A percentile compares a stretch with the other conserved stretches of the same genome.
Evolutionary conservation across 2,329 filamentous ascomycete genomes (phyloP).

Genomic region (Phialophora chinensis): DNA sequence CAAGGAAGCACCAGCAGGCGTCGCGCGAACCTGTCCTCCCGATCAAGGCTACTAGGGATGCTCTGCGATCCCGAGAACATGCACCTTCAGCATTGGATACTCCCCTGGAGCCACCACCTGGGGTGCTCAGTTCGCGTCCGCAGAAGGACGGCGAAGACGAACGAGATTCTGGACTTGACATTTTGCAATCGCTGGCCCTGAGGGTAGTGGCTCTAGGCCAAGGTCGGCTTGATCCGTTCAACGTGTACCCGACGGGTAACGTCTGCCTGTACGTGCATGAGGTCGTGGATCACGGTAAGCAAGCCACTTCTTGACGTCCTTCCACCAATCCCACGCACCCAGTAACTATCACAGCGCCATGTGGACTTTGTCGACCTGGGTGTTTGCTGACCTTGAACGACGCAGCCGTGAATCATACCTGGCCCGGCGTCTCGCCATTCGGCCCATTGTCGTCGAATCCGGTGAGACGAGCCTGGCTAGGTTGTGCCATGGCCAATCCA

Average conservation of each 20-base stretch:
- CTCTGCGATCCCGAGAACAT: not conserved
- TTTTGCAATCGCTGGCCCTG: not conserved
- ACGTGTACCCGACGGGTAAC: conserved; percentile 4
- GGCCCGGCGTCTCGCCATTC: conserved; percentile 10
- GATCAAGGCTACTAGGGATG: not conserved
- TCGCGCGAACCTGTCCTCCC: not conserved
- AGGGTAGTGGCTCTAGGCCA: not conserved
- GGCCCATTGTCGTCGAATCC: not conserved
- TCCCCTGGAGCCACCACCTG: not conserved
- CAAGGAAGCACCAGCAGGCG: not conserved
- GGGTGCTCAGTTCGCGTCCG: not conserved
- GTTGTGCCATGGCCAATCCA: not conserved
- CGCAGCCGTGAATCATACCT: conserved; percentile 6
- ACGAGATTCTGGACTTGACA: not conserved
- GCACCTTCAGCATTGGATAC: not conserved
- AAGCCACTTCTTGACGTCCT: not conserved
- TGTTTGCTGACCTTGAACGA: not conserved
- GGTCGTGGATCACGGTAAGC: conserved; percentile 15
- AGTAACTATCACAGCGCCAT: not conserved
- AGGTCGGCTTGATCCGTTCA: conserved; percentile 15
- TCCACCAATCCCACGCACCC: not conserved
- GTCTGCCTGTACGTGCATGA: conserved; percentile 8
- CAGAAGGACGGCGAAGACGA: not conserved
- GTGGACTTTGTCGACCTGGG: not conserved
- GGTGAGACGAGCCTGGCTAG: conserved; percentile 7